These are phyloP conservation scores for Pichia sp. DNA, from an alignment of 1,139 yeast genomes.

Conservation along the genomic window DNA sequence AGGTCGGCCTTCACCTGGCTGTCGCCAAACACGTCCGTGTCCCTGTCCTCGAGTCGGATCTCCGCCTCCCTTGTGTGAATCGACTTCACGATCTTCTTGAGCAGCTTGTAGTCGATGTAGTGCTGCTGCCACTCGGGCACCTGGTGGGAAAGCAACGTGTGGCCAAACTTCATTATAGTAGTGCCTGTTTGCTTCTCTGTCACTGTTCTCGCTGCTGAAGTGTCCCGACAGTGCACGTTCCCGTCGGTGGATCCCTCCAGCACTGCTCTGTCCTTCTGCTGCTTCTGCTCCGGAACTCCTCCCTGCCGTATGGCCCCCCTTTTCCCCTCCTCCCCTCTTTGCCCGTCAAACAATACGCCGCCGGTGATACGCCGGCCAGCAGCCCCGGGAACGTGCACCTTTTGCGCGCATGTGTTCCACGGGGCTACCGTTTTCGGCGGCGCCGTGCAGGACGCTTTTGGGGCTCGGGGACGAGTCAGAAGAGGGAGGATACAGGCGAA, in stretches of 20 bases:
- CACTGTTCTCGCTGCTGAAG: not conserved
- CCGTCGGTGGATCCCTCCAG: too few relatives aligned
- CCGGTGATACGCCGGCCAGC: not conserved
- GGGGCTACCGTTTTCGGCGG: too few relatives aligned
- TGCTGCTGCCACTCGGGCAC: conserved; percentile 86
- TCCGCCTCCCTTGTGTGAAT: conserved; percentile 35
- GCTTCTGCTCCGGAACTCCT: not conserved
- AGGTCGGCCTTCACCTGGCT: conserved; percentile 41
- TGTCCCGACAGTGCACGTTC: not conserved
- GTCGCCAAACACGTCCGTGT: conserved; percentile 33
- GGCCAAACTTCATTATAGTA: conserved; percentile 72
- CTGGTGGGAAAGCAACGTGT: conserved; percentile 75
- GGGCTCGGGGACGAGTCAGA: not conserved
- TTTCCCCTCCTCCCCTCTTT: not conserved
- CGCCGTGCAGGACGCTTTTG: not conserved
- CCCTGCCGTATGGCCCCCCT: not conserved
- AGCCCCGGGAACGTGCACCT: not conserved
- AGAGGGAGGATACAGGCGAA: not conserved
- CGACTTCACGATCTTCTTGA: conserved; percentile 74
- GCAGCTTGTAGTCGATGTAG: conserved; percentile 80
- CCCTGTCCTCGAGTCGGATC: conserved; percentile 21
- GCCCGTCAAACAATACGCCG: not conserved
- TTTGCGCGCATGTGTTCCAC: not conserved
- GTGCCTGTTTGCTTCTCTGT: not conserved
- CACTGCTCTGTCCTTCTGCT: too few relatives aligned